Conservation (phyloP, 2,329 filamentous ascomycete genomes). For the Magnaporthiopsis poae region DNA sequence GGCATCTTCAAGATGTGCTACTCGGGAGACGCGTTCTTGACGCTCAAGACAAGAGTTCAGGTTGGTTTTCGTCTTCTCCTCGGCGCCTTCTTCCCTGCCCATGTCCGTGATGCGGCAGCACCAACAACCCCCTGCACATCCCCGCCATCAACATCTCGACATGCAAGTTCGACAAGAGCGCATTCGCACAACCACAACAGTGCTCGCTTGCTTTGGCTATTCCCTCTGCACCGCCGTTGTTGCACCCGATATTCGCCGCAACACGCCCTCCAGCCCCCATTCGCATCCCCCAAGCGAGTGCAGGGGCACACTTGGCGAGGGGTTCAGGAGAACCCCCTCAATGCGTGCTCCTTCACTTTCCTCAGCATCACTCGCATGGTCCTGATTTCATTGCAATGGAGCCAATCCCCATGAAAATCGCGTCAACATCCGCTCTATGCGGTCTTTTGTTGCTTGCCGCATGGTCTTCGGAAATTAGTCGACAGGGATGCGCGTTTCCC, state of each 20-base stretch:
- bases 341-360: neutral
- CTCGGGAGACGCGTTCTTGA: constrained; percentile 87
- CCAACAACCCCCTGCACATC: neutral
- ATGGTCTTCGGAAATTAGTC: constrained; percentile 25
- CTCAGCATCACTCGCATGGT: neutral
- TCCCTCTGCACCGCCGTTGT: neutral
- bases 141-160: constrained; percentile 2
- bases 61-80: constrained; percentile 41
- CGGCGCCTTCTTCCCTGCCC: constrained; percentile 8
- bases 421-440: neutral
- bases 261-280: neutral
- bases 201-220: neutral
- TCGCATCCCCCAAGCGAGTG: too few species aligned
- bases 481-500: constrained; percentile 26
- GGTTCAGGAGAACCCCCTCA: neutral
- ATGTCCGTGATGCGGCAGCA: neutral
- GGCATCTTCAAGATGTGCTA: constrained; percentile 99
- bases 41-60: constrained; percentile 89
- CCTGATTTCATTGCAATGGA: neutral
- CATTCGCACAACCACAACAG: neutral
- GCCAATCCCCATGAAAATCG: neutral
- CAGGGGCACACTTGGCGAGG: neutral
- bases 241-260: neutral
- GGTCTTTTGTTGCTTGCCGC: constrained; percentile 14
- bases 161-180: neutral